Conservation (phyloP, 1,284 basidiomycete genomes). For the Ustilago crameri region DNA sequence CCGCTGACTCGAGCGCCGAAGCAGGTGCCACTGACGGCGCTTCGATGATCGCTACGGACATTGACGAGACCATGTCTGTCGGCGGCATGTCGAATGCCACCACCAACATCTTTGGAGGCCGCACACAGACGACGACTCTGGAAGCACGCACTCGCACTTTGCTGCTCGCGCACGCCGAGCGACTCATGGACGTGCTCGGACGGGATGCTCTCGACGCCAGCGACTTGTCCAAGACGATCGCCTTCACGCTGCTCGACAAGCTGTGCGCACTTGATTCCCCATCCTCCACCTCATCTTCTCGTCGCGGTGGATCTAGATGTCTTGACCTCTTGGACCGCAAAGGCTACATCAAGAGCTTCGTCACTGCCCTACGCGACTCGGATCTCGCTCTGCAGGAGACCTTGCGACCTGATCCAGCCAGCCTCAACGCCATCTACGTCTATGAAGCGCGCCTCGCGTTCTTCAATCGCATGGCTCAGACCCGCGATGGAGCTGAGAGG, state of each 20-base stretch:
- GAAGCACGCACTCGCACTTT: conserved; percentile 74
- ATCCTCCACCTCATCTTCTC: conserved; percentile 32
- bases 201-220: conserved; percentile 92
- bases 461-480: conserved; percentile 84
- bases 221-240: conserved; percentile 95
- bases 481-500: conserved; percentile 82
- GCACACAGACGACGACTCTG: conserved; percentile 69
- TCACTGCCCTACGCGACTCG: conserved; percentile 82
- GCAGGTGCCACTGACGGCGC: conserved; percentile 53
- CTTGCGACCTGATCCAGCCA: conserved; percentile 89
- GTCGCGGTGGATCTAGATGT: conserved; percentile 70
- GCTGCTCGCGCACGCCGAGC: conserved; percentile 74
- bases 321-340: conserved; percentile 77
- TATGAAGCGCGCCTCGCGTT: conserved; percentile 94
- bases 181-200: conserved; percentile 80
- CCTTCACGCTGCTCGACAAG: conserved; percentile 85
- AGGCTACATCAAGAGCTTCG: conserved; percentile 85
- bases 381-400: conserved; percentile 83
- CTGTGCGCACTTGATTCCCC: conserved; percentile 71
- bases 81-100: conserved; percentile 43
- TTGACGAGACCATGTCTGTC: conserved; percentile 50
- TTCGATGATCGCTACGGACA: conserved; percentile 42
- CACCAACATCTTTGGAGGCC: conserved; percentile 33
- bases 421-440: conserved; percentile 90
- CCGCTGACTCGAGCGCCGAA: conserved; percentile 30